Base-by-base conservation (phyloP, 2,329 filamentous ascomycete species). In the Alternaria dauci region DNA sequence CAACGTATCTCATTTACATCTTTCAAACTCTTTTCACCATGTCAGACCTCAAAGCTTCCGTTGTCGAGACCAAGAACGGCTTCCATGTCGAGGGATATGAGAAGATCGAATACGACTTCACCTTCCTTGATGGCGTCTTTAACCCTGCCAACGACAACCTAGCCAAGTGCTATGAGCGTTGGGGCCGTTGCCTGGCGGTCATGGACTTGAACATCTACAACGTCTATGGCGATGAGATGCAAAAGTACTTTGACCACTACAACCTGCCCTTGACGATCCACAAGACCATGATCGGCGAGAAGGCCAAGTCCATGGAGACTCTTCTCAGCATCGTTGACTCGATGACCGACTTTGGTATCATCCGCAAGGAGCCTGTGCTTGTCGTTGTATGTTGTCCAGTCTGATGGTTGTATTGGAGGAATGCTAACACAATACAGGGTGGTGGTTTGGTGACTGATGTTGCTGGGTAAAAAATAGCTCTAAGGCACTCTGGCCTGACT, bases 101-200 rank as follows among this genome's bases (percentile, higher is more conserved):
- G 82, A 91, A 90, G 82, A 91, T 91, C 72, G 86, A 90, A 72
- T 91, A 91, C 74, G 88, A 91, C 78, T 92, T 92, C 76, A 87
- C 87, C 55, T 91, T 92, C 78, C 84, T 91, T 47, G 89, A 92
- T 68, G 87, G 85, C 48, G 84, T 92, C 58, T 91, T 92, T 77
- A 80, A 90, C 72, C 70, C 81, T 42, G 70, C 81, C 64, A 90
- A 91, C 70, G 69, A 80, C 16, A 84, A 90, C 68, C 83, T 92
- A 9, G 87, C 89, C 16, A 79, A 87, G 28, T 89, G 87, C 76
- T 92, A 91, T 78, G 79, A 85, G 70, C 81, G 81, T 62, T 91
- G 89, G 89, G 83, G 85, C 32, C 84, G 89, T 53, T 88, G 86
- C 66, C 79, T 92, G 44, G 88, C 89, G 25, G 85, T 91, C 69